These are phyloP conservation scores for Tilletia walkeri DNA, from an alignment of 1,284 basidiomycete species.

Conservation along the genomic window DNA sequence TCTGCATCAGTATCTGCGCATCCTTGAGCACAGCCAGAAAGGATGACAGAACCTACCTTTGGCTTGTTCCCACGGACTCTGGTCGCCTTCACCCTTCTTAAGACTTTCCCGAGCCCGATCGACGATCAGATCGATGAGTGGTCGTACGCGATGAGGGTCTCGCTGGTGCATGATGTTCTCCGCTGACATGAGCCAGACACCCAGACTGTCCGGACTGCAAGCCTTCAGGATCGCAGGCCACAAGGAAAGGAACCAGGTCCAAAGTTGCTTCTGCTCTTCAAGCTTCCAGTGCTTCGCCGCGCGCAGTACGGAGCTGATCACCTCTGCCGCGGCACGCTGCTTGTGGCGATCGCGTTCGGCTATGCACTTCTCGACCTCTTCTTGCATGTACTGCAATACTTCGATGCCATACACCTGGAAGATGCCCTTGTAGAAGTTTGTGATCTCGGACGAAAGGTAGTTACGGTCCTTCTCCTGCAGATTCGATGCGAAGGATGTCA, in stretches of 20 bases:
- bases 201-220: slow-evolving; percentile 58
- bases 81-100: slow-evolving; percentile 31
- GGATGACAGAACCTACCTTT: slow-evolving; percentile 20
- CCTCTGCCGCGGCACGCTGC: slow-evolving; percentile 84
- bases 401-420: slow-evolving; percentile 64
- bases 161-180: slow-evolving; percentile 67
- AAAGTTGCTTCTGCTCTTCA: slow-evolving; percentile 65
- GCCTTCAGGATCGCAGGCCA: slow-evolving; percentile 70
- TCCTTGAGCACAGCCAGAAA: not conserved
- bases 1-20: not conserved
- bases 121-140: slow-evolving; percentile 67
- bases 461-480: slow-evolving; percentile 51
- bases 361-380: slow-evolving; percentile 66
- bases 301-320: slow-evolving; percentile 70
- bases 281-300: slow-evolving; percentile 89
- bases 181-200: slow-evolving; percentile 57
- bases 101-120: slow-evolving; percentile 34
- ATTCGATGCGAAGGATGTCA: slow-evolving; percentile 10
- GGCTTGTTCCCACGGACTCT: slow-evolving; percentile 43
- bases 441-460: slow-evolving; percentile 54
- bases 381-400: slow-evolving; percentile 63
- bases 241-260: slow-evolving; percentile 75
- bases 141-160: slow-evolving; percentile 79
- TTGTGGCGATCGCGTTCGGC: slow-evolving; percentile 78
- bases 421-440: slow-evolving; percentile 60